phyloP scores from a whole-genome alignment of 176 grass and related monocot genomes.

The Triticum dicoccoides region DNA sequence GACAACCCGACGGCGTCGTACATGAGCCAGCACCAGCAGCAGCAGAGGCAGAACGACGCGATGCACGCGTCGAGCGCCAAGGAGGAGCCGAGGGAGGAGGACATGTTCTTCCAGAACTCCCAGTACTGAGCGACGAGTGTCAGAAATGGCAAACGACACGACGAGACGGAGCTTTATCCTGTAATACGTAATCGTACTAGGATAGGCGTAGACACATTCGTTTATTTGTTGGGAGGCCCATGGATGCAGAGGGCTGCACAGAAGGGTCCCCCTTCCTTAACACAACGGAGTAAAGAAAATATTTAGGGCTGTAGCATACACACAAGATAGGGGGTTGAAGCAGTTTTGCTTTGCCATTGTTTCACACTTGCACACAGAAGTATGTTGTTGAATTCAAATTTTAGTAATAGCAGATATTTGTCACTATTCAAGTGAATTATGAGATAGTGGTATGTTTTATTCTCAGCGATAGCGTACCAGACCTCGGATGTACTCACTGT shows the following conservation, averaged over 20 bases:
- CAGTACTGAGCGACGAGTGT: slow-evolving; percentile 14
- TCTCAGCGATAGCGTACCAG: not conserved
- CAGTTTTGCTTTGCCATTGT: slow-evolving; percentile 25
- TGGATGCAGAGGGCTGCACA: slow-evolving; percentile 27
- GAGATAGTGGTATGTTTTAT: not conserved
- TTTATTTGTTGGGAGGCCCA: slow-evolving; percentile 58
- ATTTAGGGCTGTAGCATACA: slow-evolving; percentile 31
- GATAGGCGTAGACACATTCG: slow-evolving; percentile 45
- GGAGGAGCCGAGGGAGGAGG: slow-evolving; percentile 69
- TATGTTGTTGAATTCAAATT: not conserved
- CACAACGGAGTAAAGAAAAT: not conserved
- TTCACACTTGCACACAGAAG: not conserved
- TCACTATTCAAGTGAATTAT: not conserved
- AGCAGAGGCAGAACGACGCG: slow-evolving; percentile 64
- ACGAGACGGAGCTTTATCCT: not conserved
- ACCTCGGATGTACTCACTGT: too few relatives aligned
- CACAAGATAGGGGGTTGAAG: not conserved
- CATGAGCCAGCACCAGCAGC: slow-evolving; percentile 62
- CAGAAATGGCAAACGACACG: not conserved
- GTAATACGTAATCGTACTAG: slow-evolving; percentile 31
- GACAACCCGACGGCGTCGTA: slow-evolving; percentile 47
- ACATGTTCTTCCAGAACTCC: slow-evolving; percentile 45
- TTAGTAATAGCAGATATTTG: too few relatives aligned
- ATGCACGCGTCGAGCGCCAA: slow-evolving; percentile 56
- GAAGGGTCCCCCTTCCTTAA: slow-evolving; percentile 19